phyloP scores from a whole-genome alignment of 306 rosid genomes.

The Cercis canadensis region DNA sequence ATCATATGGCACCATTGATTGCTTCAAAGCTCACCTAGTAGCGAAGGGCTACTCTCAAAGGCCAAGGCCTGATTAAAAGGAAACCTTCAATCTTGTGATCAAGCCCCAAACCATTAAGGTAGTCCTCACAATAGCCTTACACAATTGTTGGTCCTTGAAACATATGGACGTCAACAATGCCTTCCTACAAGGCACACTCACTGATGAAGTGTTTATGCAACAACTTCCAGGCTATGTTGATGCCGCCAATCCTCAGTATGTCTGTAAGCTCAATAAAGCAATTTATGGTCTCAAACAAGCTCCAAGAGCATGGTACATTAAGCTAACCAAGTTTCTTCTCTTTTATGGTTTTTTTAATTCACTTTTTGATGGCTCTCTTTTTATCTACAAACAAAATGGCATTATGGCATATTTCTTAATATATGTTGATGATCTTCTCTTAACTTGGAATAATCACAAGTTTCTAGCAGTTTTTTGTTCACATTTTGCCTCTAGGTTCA shows the following conservation, averaged over 20 bases:
- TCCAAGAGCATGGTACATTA: not conserved
- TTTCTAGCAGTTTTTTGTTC: not conserved
- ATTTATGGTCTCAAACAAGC: too few relatives aligned
- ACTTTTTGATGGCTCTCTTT: too few relatives aligned
- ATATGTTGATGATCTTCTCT: not conserved
- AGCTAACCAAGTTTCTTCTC: not conserved
- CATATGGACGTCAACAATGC: too few relatives aligned
- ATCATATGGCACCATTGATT: not conserved
- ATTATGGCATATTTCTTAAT: not conserved
- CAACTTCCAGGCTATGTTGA: not conserved
- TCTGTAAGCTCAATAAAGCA: not conserved
- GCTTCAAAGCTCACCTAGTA: not conserved
- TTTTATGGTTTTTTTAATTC: too few relatives aligned
- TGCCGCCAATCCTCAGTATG: not conserved
- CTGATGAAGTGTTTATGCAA: not conserved
- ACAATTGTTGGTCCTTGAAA: not conserved
- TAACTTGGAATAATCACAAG: not conserved
- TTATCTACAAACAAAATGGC: too few relatives aligned
- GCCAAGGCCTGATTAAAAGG: not conserved
- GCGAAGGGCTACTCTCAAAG: not conserved
- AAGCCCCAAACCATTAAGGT: not conserved
- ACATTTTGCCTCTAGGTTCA: not conserved
- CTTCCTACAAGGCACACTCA: not conserved
- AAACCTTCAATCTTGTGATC: too few relatives aligned
- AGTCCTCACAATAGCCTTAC: not conserved